Base-by-base conservation (phyloP, 2,329 filamentous ascomycete genomes). In the Onygena corvina region DNA sequence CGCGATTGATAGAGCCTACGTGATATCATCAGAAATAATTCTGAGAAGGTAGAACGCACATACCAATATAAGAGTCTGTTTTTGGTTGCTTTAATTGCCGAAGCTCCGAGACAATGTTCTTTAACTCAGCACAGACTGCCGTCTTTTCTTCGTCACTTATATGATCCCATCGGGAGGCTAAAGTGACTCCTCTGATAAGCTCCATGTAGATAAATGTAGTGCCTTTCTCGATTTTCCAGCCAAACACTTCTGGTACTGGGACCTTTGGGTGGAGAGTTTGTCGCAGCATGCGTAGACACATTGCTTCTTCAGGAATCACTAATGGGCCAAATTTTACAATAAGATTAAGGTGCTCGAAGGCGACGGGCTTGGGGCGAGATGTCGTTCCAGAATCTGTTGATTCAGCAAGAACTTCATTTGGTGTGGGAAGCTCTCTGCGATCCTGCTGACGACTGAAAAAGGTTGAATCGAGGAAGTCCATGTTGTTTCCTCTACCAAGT, bases 221-320 rank as follows among this genome's bases (percentile, higher is more conserved):
- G 20, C 49, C 48, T 1, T 57, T 52, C 27, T 60, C 52, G 14
- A 57, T 51, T 18, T 52, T 55, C 63, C 63, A 68, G 14, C 64
- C 64, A 56, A 62, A 67, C 16, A 66, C 51, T 49, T 68, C 62
- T 1, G 66, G 65, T 25, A 65, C 64, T 35, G 64, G 64, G 29
- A 66, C 54, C 5, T 54, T 44, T 31, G 52, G 51, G 11, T 47
- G 5, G 42, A 60, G 56, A 8, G 45, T 36, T 46, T 36, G 44
- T 47, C 51, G 52, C 27, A 63, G 35, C 47, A 56, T 54, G 49
- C 58, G 57, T n/a, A 59, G 56, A 46, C 54, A 56, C 48, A 56
- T 50, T 6, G 56, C 61, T 53, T 62, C 59, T 30, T 47, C 47
- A 44, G 54, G 38, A 4, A 35, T 53, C 21, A 60, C 56, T 40